Evolutionary conservation across 1,284 basidiomycete genomes (phyloP), one percentile per base, ranked within the genome.

Genomic region (Sphagnurus paluster): DNA sequence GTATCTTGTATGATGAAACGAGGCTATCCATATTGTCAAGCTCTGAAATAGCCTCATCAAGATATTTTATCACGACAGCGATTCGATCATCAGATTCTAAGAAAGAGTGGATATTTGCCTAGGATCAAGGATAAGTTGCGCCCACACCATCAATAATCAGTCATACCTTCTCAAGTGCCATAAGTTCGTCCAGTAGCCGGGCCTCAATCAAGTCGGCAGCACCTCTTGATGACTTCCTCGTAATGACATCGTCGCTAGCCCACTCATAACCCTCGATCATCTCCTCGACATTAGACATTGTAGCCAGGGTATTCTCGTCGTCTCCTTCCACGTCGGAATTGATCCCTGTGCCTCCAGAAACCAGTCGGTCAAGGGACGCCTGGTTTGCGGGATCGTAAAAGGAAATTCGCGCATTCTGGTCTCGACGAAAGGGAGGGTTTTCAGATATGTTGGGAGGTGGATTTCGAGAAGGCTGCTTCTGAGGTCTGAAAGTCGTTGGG

Each of bases 201-300:
- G 87, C 86, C 65, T 96, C 91, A 50, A 96, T 93, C 49, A 93
- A 76, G 61, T 95, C 93, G 24, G 89, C 89, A 4, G 88, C 82
- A n/a, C 87, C 87, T 56, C 78, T 75, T 16, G 71, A 72, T 46
- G 79, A 75, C 54, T 79, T 82, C 52, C 78, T 69, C 11, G 78
- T 77, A 30, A 87, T 71, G 19, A 84, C 72, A 63, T 84, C 78
- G 53, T 88, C 87, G 51, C 80, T 82, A 0, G 87, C 84, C 93
- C 93, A 98, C 64, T 99, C 96, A 61, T 98, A 96, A 0, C 95
- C 95, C 61, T 99, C 96, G 8, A 99, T 77, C 91, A 99, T 95
- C 64, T 99, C 97, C 63, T 99, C 97, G 3, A 99, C 92, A 64
- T 84, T 95, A 7, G 86, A 74, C 65, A 97, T 78, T 4, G 90